phyloP scores from a whole-genome alignment of 2,329 filamentous ascomycete genomes.

The Akanthomyces lecanii region DNA sequence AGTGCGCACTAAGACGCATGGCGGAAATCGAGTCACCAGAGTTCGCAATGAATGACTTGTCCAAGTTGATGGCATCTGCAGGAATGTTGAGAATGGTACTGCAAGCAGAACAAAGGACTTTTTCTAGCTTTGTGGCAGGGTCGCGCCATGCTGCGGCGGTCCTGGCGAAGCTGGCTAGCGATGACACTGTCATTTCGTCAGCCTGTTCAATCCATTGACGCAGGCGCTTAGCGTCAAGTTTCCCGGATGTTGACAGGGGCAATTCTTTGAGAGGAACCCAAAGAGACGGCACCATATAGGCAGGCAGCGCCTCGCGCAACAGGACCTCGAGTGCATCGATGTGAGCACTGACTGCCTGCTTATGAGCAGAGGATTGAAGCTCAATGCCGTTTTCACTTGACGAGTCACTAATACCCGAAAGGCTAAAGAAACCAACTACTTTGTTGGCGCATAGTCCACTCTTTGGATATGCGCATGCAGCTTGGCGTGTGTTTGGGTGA shows the following conservation, averaged over 20 bases:
- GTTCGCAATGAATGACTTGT: constrained; percentile 17
- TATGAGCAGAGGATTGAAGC: background rate
- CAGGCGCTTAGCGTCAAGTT: background rate
- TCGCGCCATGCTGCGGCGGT: background rate
- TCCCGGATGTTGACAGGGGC: background rate
- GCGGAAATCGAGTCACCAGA: constrained; percentile 19
- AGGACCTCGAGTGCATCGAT: background rate
- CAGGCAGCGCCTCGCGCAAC: background rate
- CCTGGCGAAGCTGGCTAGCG: background rate
- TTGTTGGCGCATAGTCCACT: constrained; percentile 10
- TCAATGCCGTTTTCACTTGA: background rate
- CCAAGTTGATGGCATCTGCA: constrained; percentile 5
- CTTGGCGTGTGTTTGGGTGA: background rate
- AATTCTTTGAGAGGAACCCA: background rate
- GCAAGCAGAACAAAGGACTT: constrained; percentile 13
- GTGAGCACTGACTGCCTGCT: background rate
- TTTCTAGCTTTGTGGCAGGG: constrained; percentile 10
- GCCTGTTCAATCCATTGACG: background rate
- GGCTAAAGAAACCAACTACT: constrained; percentile 17
- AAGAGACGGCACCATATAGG: background rate
- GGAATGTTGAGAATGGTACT: constrained; percentile 15
- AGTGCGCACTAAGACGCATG: constrained; percentile 9
- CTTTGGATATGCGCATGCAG: constrained; percentile 5
- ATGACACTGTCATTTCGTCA: background rate
- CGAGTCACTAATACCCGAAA: background rate